Percentiles rank a stretch among this genome's conserved stretches.
Evolutionary conservation across 257 asterid species (phyloP).

Genomic region (Leonotis leonurus): DNA sequence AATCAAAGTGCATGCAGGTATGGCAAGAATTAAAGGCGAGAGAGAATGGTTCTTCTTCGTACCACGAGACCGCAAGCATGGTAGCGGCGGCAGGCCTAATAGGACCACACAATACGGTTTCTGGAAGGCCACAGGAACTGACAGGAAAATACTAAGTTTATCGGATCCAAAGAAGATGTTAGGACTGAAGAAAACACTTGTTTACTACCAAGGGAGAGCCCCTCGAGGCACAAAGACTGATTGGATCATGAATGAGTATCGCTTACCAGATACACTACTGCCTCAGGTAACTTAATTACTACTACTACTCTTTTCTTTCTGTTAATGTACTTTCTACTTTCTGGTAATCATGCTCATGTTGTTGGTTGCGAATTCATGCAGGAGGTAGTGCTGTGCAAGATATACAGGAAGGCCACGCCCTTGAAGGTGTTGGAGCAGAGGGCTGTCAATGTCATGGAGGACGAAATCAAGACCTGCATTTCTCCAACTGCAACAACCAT

Average conservation of each 20-base stretch:
- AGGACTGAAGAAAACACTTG: slow-evolving; percentile 69
- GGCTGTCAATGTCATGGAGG: slow-evolving; percentile 58
- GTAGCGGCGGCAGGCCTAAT: slow-evolving; percentile 62
- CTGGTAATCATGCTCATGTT: not conserved
- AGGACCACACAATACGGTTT: slow-evolving; percentile 64
- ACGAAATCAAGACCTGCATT: slow-evolving; percentile 9
- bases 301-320: not conserved
- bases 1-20: slow-evolving; percentile 26
- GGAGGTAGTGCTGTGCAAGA: slow-evolving; percentile 60
- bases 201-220: slow-evolving; percentile 82
- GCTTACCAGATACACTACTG: slow-evolving; percentile 41
- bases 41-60: slow-evolving; percentile 83
- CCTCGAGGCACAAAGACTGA: slow-evolving; percentile 71
- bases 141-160: slow-evolving; percentile 35
- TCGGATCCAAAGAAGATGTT: slow-evolving; percentile 40
- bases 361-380: slow-evolving; percentile 19
- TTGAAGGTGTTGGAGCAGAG: slow-evolving; percentile 58
- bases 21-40: slow-evolving; percentile 58
- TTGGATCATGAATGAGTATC: slow-evolving; percentile 84
- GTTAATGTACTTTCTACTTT: not conserved
- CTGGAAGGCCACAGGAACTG: slow-evolving; percentile 91
- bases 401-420: slow-evolving; percentile 66
- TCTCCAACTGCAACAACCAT: slow-evolving; percentile 6
- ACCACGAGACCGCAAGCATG: slow-evolving; percentile 51
- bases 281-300: not conserved